Base-by-base conservation (phyloP, 305 asterid genomes). In the Solanum hybrid region DNA sequence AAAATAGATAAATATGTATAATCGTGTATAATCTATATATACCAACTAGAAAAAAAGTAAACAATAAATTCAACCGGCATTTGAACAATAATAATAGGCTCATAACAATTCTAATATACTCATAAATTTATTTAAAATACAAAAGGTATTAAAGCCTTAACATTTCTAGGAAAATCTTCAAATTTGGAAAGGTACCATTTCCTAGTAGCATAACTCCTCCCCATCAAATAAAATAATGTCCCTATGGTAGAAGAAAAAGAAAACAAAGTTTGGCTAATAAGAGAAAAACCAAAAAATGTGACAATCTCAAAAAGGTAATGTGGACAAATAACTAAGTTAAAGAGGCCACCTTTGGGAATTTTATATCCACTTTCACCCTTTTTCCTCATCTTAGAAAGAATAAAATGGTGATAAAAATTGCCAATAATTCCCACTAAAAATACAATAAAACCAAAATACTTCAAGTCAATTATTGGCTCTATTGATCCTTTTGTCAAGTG, bases 141-240 rank as follows among this genome's bases (percentile, higher is more conserved):
- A 41, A 32, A 92, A 37, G 94, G 93, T 87, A 92, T 61, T 27
- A 92, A 86, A 82, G 92, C 92, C 91, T 89, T 90, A 38, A 86
- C 39, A 83, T 76, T 89, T 57, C 22, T 33, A 2, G 93, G 94
- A 32, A 92, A 92, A 88, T 91, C 90, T 65, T 90, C 94, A 29
- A 92, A 92, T 91, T 91, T 92, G 75, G 92, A 91, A 38, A 65
- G 6, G 90, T 92, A 92, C 94, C 94, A 92, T 75, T 89, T 89
- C 88, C 93, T 81, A 1, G 94, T 91, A 31, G 93, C 93, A 61
- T 79, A 29, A 68, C 94, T 92, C 90, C 92, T 87, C 38, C 93
- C 94, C 29, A 75, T 37, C 89, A 92, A 79, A 89, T 91, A 91
- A 34, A 68, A 22, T 0, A 65, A 1, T 31, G 94, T 87, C 24